Base-by-base conservation (phyloP, 805 yeast species). In the Kodamaea restingae region DNA sequence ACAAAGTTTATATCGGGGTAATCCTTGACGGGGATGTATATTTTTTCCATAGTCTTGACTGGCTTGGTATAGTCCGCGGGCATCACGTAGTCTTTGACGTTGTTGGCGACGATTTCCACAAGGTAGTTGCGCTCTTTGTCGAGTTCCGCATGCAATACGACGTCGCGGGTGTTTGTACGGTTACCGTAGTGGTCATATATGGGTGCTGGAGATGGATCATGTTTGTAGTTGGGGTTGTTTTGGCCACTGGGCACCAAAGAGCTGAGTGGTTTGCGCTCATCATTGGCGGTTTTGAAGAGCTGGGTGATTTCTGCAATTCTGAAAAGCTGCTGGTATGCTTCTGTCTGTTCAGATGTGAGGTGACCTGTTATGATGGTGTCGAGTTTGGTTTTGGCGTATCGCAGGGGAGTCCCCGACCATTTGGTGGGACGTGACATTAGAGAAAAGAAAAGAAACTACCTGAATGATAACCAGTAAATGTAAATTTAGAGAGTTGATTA, bases 1-100 rank as follows among this genome's bases (percentile, higher is more conserved):
- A 93, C 85, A 56, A 91, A 91, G 62, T 93, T 93, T 50, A 93
- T 82, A 36, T 84, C 91, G 0, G 98, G 97, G 63, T 88, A 82
- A 43, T 87, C 91, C 28, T 80, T 75, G 3, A 78, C 85, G 1
- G 98, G 98, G 10, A 93, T 75, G 56, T 77, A 90, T 36, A 87
- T 72, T 63, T 90, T 93, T 50, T 90, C 96, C 33, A 74, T 71
- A 4, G 88, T 80, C 49, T 77, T 81, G 2, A 63, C 57, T 7
- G 84, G 81, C 26, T 85, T 85, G 42, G 80, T 70, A 60, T 86
- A 91, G 55, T 83, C 90, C 18, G 67, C 67, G 0, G 98, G 98
- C 1, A 96, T 86, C 21, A 68, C 73, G 58, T 76, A 93, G 50
- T 78, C 75, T 2, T 96, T 95, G 17, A 93, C 77, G 27, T 75